Base-by-base conservation (phyloP, 2,329 filamentous ascomycete genomes). In the Hymenoscyphus repandus region DNA sequence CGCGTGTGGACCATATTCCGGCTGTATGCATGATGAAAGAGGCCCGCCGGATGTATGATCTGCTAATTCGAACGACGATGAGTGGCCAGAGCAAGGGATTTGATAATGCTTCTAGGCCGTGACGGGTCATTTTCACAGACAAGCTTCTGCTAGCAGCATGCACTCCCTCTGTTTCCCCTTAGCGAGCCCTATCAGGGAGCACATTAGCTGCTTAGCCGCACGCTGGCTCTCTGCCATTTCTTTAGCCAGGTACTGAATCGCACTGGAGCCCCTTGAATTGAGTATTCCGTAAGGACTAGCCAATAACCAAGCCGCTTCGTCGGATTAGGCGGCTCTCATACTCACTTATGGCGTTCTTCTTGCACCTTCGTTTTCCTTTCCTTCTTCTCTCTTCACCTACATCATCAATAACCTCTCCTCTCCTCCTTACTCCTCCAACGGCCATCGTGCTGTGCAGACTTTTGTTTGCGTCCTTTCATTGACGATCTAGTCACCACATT, bases 391-490 rank as follows among this genome's bases (percentile, higher is more conserved):
- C 31, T 57, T 50, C 52, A 58, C 50, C 54, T 40, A 55, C 58
- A 57, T 44, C 53, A 53, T 54, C 52, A 51, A 44, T 49, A 45
- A 52, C 47, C 27, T 41, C 30, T 50, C 43, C 36, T 42, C 42
- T 44, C 39, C 51, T 50, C 44, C 15, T 44, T 34, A 50, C 31
- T 34, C 34, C 32, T 32, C 51, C 54, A 57, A 58, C 45, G 57
- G 56, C 50, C 43, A 52, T 51, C 34, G 53, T 54, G 53, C 51
- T 49, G 56, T 64, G 64, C 64, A 62, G 51, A 64, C 63, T 36
- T 65, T 64, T 55, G 64, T 66, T 64, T 66, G 63, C 62, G 63
- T 66, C 63, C 63, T 62, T 55, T 65, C 62, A 36, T 64, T 66
- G 62, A 64, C 56, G 47, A 58, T 52, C 50, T 54, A 55, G 58